Conservation (phyloP, 805 yeast species). For the Candida mattraensis region DNA sequence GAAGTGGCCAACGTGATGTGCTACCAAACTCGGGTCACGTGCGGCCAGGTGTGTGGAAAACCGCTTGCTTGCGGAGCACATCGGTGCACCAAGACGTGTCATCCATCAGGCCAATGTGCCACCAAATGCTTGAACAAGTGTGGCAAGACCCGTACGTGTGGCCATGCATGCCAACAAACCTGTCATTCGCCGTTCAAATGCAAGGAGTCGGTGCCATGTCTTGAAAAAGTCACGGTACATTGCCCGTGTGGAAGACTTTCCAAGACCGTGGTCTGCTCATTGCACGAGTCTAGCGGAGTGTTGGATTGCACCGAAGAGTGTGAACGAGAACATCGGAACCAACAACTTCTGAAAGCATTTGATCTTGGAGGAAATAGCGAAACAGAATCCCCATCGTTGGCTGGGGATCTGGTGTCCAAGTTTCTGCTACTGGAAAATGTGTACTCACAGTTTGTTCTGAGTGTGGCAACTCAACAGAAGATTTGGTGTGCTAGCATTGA, state of each 20-base stretch:
- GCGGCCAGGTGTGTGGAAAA: constrained; percentile 64
- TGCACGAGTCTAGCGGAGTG: constrained; percentile 35
- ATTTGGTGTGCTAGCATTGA: constrained; percentile 73
- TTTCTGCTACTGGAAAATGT: constrained; percentile 32
- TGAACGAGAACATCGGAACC: constrained; percentile 57
- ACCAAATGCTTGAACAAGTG: constrained; percentile 61
- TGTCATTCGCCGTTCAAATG: constrained; percentile 66
- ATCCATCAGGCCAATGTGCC: constrained; percentile 56
- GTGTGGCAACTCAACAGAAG: constrained; percentile 52
- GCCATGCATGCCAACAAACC: constrained; percentile 59
- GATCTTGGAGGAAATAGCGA: constrained; percentile 20
- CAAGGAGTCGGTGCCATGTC: constrained; percentile 52
- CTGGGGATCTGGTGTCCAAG: constrained; percentile 24
- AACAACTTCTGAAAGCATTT: constrained; percentile 63
- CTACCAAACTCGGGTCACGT: constrained; percentile 65
- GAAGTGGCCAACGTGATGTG: constrained; percentile 64
- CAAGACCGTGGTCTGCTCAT: constrained; percentile 52
- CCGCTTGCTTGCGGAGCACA: constrained; percentile 49
- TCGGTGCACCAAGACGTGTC: constrained; percentile 55
- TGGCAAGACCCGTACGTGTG: constrained; percentile 56
- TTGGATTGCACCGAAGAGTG: constrained; percentile 75
- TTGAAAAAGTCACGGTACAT: constrained; percentile 44
- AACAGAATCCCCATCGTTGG: constrained; percentile 11
- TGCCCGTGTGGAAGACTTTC: constrained; percentile 68
- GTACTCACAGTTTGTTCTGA: constrained; percentile 47